Evolutionary conservation across 2,329 filamentous ascomycete genomes (phyloP).

Genomic region (Orbilia quercus): DNA sequence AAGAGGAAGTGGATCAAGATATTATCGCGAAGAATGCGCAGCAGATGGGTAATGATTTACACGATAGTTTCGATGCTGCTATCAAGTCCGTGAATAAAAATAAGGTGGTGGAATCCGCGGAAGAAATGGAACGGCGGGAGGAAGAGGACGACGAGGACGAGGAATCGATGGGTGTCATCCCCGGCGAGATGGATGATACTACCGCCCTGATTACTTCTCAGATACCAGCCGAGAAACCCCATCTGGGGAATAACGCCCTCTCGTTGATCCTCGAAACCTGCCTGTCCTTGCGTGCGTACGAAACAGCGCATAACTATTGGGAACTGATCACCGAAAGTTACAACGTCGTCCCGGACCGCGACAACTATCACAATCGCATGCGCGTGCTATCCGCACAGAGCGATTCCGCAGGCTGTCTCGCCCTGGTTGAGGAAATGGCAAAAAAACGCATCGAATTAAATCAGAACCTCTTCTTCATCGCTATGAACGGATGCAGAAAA

Average conservation of each 20-base stretch:
- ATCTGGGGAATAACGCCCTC: conserved; percentile 70
- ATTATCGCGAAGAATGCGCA: conserved; percentile 2
- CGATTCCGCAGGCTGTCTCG: conserved; percentile 40
- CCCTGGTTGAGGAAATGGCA: conserved; percentile 37
- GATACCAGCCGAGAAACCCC: conserved; percentile 63
- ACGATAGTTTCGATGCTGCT: conserved; percentile 43
- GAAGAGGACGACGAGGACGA: conserved; percentile 31
- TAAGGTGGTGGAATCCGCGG: conserved; percentile 45
- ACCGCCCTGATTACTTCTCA: conserved; percentile 66
- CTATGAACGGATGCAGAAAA: conserved; percentile 58
- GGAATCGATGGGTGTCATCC: conserved; percentile 1
- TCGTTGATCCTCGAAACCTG: conserved; percentile 76
- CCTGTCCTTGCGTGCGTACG: conserved; percentile 70
- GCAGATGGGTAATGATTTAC: conserved; percentile 61
- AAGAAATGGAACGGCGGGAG: too few relatives aligned
- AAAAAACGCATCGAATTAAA: conserved; percentile 29
- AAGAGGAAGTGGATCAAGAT: conserved; percentile 23
- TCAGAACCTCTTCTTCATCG: conserved; percentile 59
- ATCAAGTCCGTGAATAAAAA: conserved; percentile 36
- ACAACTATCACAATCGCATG: conserved; percentile 77
- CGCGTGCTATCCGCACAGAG: conserved; percentile 62
- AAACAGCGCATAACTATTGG: conserved; percentile 82
- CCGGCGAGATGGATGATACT: conserved; percentile 56
- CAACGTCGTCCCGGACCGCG: conserved; percentile 75
- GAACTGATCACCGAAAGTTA: conserved; percentile 73